phyloP scores from a whole-genome alignment of 2,329 filamentous ascomycete genomes.

The Verticillium albo-atrum region DNA sequence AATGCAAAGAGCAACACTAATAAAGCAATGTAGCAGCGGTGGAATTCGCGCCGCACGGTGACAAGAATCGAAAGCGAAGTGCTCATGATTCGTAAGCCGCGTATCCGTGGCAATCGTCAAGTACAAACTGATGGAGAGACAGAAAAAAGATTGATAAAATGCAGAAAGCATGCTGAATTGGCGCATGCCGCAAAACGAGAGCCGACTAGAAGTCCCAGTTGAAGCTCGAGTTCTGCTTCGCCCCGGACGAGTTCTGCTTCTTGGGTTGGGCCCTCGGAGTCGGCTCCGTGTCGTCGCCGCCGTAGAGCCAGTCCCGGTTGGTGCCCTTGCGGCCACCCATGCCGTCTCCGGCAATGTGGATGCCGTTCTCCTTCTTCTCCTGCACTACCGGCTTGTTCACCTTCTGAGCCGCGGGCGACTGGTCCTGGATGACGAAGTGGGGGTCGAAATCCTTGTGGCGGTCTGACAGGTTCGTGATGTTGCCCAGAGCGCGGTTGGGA shows the following conservation, averaged over 20 bases:
- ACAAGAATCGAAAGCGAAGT: not conserved
- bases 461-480: conserved; percentile 68
- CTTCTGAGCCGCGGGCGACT: conserved; percentile 49
- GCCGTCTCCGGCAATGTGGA: conserved; percentile 55
- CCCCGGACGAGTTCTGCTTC: conserved; percentile 24
- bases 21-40: conserved; percentile 7
- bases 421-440: conserved; percentile 74
- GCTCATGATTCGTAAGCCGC: conserved; percentile 28
- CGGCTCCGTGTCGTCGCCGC: conserved; percentile 46
- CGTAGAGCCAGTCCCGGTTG: conserved; percentile 54
- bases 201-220: conserved; percentile 40
- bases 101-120: conserved; percentile 16
- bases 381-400: conserved; percentile 35
- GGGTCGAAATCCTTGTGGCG: conserved; percentile 72
- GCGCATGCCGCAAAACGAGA: too few species aligned
- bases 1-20: conserved; percentile 3
- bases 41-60: not conserved
- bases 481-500: conserved; percentile 48
- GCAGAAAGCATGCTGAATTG: not conserved
- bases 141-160: conserved; percentile 8
- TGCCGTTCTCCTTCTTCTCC: conserved; percentile 25
- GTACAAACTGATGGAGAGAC: conserved; percentile 3
- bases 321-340: conserved; percentile 60
- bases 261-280: conserved; percentile 27
- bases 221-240: conserved; percentile 30